Base-by-base conservation (phyloP, 2,329 filamentous ascomycete species). In the Zopfia rhizophila region DNA sequence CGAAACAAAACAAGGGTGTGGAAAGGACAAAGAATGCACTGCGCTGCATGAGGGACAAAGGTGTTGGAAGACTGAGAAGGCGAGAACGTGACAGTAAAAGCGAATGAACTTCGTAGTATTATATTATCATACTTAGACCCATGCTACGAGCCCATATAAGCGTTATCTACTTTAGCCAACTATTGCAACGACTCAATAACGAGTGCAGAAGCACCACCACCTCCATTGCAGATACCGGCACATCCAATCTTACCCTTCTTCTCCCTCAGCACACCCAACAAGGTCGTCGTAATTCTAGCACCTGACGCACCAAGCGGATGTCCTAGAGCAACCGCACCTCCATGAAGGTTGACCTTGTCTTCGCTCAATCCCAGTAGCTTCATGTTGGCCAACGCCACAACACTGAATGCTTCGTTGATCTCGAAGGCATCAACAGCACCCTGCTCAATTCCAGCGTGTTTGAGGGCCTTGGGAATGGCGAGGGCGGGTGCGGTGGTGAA, bases 391-490 rank as follows among this genome's bases (percentile, higher is more conserved):
- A 99, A 83, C 27, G 94, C 91, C 55, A 99, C 94, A 37, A 96
- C 94, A 54, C 90, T 94, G 81, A 99, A 99, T 29, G 94, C 94
- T 81, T 99, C 94, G 81, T 99, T 99, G 82, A 99, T 97, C 82
- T 99, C 94, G 74, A 94, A 99, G 62, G 86, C 94, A 67, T 97
- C 93, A 47, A 99, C 82, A 48, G 90, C 82, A 55, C 87, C 84
- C 60, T 86, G 82, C 45, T 85, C 83, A 53, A 99, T 78, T 53
- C 90, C 89, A 51, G 94, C 94, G 76, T 99, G 93, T 82, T 93
- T 91, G 68, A 99, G 84, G 47, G 94, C 94, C 82, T 97, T 99
- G 72, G 94, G 94, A 64, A 99, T 95, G 58, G 94, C 94, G 45
- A 97, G 84, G 14, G 94, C 84, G 7, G 94, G 94, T 7, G 94